phyloP scores from a whole-genome alignment of 164 flowering plant genomes.

The Aristolochia contorta region DNA sequence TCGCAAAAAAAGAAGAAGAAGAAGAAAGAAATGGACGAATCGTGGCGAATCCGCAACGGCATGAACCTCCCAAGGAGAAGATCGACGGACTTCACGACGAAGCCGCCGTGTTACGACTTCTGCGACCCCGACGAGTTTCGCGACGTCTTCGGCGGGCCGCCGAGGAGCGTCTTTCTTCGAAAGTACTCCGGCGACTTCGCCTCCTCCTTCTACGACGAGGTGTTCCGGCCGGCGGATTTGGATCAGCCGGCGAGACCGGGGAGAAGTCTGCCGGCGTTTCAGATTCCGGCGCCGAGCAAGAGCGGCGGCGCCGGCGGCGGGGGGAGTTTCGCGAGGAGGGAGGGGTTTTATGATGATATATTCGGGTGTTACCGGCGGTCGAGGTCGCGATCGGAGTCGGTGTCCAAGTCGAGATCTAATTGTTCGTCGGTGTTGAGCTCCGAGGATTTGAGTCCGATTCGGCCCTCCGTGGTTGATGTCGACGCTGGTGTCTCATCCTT shows the following conservation, averaged over 20 bases:
- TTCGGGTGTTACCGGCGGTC: slow-evolving; percentile 43
- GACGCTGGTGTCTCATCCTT: slow-evolving; percentile 40
- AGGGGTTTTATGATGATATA: slow-evolving; percentile 45
- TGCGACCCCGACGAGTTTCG: slow-evolving; percentile 42
- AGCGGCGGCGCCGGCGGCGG: not conserved
- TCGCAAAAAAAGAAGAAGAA: not conserved
- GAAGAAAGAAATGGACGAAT: slow-evolving; percentile 48
- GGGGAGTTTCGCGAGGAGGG: slow-evolving; percentile 4
- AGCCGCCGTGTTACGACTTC: not conserved
- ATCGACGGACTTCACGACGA: slow-evolving; percentile 26
- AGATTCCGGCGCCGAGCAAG: slow-evolving; percentile 28
- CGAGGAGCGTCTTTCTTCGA: slow-evolving; percentile 40
- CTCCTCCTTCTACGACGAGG: slow-evolving; percentile 39
- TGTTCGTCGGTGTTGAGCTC: slow-evolving; percentile 69
- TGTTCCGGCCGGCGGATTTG: slow-evolving; percentile 39
- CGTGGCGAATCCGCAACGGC: slow-evolving; percentile 60
- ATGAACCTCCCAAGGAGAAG: slow-evolving; percentile 24
- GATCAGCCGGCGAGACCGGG: slow-evolving; percentile 18
- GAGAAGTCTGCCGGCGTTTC: slow-evolving; percentile 42
- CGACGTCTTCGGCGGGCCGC: slow-evolving; percentile 96
- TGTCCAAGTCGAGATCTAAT: slow-evolving; percentile 39
- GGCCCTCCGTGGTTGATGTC: slow-evolving; percentile 30
- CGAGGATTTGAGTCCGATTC: slow-evolving; percentile 65
- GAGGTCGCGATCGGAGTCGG: slow-evolving; percentile 17
- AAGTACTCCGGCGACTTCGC: slow-evolving; percentile 31